Evolutionary conservation across 768 basidiomycete genomes (phyloP), one percentile per base, ranked within the genome.

Genomic region (Rhizopogon rudus): DNA sequence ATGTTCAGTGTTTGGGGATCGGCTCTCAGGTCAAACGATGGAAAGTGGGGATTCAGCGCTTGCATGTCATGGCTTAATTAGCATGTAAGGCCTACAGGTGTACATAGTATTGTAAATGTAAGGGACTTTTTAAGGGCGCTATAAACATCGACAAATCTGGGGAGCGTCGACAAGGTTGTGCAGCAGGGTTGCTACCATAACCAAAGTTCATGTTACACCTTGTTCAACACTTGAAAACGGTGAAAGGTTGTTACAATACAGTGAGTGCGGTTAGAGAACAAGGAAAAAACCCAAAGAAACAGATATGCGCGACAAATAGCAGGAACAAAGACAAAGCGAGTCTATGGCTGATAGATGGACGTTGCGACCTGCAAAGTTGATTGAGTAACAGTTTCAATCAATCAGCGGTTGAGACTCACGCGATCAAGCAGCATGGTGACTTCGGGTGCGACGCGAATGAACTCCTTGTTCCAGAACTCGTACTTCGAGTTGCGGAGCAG

Each of bases 391-490:
- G 52, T 39, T 13, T 46, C 37, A 31, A 7, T 44, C 22, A 52
- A 51, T 13, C 52, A 50, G 25, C 44, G 64, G 40, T 52, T 7
- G 37, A 20, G 14, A 76, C 87, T 66, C 71, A 92, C 90, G 75
- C 84, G 87, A 75, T 91, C 88, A 64, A 93, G 82, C 62, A 93
- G 80, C 71, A 90, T 71, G 40, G 88, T 87, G 61, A 93, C 91
- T 70, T 93, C 91, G 40, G 91, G 91, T 54, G 87, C 87, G 65
- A 91, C 82, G 61, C 84, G 86, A 63, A 91, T 81, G 65, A 92
- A 93, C 58, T 87, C 85, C 68, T 88, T 91, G 79, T 77, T 87
- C 89, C 91, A 93, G 77, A 93, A 93, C 55, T 91, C 88, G 63
- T 93, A 93, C 72, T 87, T 91, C 54, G 84, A 82, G 70, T 95